Conservation (phyloP, 2,329 filamentous ascomycete genomes). For the Penicillium griseofulvum region DNA sequence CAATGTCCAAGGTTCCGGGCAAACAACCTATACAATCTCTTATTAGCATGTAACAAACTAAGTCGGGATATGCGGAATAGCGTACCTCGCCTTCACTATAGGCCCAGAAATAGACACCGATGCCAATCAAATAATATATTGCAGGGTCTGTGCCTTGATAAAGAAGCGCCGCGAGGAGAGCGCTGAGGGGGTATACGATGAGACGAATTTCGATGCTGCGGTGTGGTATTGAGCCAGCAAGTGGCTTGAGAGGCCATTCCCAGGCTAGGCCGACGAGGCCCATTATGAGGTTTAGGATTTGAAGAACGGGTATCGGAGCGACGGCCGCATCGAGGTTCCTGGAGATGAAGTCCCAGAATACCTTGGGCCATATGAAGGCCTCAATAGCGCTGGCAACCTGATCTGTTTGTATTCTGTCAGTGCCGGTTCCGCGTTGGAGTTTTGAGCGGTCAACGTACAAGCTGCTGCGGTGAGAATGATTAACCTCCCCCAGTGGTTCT, state of each 20-base stretch:
- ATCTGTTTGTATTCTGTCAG: constrained; percentile 53
- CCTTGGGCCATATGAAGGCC: constrained; percentile 96
- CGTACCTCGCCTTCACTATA: constrained; percentile 95
- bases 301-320: constrained; percentile 81
- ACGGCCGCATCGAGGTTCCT: constrained; percentile 84
- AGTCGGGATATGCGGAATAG: constrained; percentile 16
- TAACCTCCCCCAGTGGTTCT: constrained; percentile 97
- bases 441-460: constrained; percentile 53
- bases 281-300: constrained; percentile 83
- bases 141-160: constrained; percentile 93
- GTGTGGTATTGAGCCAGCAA: constrained; percentile 77
- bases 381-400: constrained; percentile 81
- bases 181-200: constrained; percentile 74
- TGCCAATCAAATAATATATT: constrained; percentile 84
- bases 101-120: constrained; percentile 91
- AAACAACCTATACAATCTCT: constrained; percentile 56
- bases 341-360: constrained; percentile 96
- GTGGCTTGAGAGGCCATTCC: constrained; percentile 81
- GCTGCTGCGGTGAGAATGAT: constrained; percentile 81
- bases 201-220: constrained; percentile 84
- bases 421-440: neutral
- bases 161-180: constrained; percentile 70
- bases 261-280: constrained; percentile 75
- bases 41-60: neutral
- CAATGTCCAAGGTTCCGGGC: constrained; percentile 67